Base-by-base conservation (phyloP, 257 asterid genomes). In the Rehmannia glutinosa region DNA sequence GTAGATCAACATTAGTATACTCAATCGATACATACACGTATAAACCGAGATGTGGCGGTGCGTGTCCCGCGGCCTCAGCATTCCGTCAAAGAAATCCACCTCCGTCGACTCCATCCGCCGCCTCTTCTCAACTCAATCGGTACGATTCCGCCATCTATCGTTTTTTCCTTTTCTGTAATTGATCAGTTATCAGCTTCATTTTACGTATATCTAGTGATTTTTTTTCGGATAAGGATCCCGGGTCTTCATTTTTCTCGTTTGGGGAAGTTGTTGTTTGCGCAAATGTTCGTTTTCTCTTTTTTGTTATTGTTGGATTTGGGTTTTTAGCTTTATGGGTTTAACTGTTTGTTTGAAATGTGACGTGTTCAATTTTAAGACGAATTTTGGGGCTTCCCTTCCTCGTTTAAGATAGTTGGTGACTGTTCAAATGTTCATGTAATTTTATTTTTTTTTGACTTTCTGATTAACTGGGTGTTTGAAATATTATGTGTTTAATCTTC, bases 11-110 rank as follows among this genome's bases (percentile, higher is more conserved):
- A 62, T 76, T 71, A n/a, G 1, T 27, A 51, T 39, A 51, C 58
- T 17, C 68, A 49, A 69, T 63, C 65, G 20, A 47, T 45, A 41
- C 72, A 25, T 0, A 42, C 45, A 15, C 45, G 8, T 25, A 12
- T 24, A 72, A 43, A 0, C 55, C 64, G 75, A 74, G 75, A 88
- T 94, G 99, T 91, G 99, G 99, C 92, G 97, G 80, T 91, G 92
- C 89, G 86, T 85, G 68, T 82, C 92, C 8, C 95, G 95, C 69
- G 88, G 92, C 71, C 84, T 90, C 77, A 78, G 87, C 91, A 75
- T 76, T 75, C 72, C 87, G 35, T 76, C 83, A 25, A 70, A 59
- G 64, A 78, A 84, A 81, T 80, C 87, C 68, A 30, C 84, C 66
- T 74, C 89, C 78, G 84, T 76, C 70, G 84, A 64, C 41, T 77